Evolutionary conservation across 805 yeast species (phyloP).

Genomic region (Lipomyces chichibuensis): DNA sequence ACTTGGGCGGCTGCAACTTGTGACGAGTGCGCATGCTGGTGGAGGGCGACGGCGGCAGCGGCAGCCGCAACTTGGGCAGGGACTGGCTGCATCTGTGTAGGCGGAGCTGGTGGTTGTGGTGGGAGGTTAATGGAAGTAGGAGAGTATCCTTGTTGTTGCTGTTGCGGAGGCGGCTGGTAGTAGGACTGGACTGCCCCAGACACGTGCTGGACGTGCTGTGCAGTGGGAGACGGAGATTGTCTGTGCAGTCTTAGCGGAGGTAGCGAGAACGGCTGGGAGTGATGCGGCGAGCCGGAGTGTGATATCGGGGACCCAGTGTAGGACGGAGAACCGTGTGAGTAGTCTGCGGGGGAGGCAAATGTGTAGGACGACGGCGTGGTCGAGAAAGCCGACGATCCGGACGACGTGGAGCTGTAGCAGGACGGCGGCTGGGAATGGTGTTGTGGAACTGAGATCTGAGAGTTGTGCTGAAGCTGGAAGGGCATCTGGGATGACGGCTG

Average conservation of each 20-base stretch:
- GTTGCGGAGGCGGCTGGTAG: not conserved
- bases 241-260: not conserved
- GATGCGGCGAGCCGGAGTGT: not conserved
- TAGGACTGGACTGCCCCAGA: not conserved
- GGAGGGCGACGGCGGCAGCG: slow-evolving; percentile 4
- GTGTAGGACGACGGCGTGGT: not conserved
- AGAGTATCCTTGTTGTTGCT: not conserved
- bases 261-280: not conserved
- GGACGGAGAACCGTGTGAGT: not conserved
- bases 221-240: not conserved
- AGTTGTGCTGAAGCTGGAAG: slow-evolving; percentile 8
- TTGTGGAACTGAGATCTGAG: not conserved
- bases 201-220: not conserved
- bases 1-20: slow-evolving; percentile 31
- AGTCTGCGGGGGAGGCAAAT: not conserved
- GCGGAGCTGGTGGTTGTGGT: not conserved
- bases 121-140: not conserved
- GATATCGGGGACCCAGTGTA: not conserved
- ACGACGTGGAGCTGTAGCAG: not conserved
- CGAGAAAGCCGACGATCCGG: not conserved
- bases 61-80: not conserved
- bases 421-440: not conserved
- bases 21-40: slow-evolving; percentile 3
- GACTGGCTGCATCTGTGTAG: slow-evolving; percentile 1
- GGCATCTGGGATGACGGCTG: slow-evolving; percentile 4